Percentiles rank a stretch among this genome's conserved stretches.
Conservation (phyloP, 768 basidiomycete genomes). For the Rhodocollybia butyracea region DNA sequence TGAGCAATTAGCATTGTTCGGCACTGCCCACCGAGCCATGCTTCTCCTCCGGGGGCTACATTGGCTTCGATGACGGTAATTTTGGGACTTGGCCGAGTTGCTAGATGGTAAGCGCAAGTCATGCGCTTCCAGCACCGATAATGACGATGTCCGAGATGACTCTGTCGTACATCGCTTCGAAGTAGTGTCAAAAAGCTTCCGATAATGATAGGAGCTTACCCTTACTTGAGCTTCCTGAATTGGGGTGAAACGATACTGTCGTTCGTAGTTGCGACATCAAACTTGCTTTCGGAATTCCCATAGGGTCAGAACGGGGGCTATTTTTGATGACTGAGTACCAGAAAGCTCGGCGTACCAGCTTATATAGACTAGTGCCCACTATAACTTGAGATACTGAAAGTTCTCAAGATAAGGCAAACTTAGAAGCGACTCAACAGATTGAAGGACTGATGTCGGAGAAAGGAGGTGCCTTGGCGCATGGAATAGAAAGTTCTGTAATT, state of each 20-base stretch:
- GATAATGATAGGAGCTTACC: no score
- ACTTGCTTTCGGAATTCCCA: slow-evolving; percentile 1
- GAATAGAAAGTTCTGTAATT: not conserved
- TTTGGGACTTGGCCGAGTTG: slow-evolving; percentile 62
- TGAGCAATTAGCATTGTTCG: no score
- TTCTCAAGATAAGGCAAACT: not conserved
- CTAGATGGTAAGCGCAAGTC: slow-evolving; percentile 72
- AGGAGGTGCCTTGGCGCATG: no score
- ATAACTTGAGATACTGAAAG: not conserved
- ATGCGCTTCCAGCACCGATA: slow-evolving; percentile 70
- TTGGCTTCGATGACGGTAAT: slow-evolving; percentile 41
- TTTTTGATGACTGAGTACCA: no score
- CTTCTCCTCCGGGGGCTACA: slow-evolving; percentile 77
- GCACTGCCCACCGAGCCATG: slow-evolving; percentile 78
- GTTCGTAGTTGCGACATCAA: slow-evolving; percentile 51
- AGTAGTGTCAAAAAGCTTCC: slow-evolving; percentile 48
- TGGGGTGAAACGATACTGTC: slow-evolving; percentile 66
- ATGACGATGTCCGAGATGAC: slow-evolving; percentile 77
- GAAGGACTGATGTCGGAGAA: slow-evolving; percentile 6
- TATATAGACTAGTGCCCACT: no score
- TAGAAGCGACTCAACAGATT: not conserved
- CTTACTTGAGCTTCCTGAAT: slow-evolving; percentile 75
- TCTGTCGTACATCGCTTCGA: slow-evolving; percentile 68
- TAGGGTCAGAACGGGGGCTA: slow-evolving; percentile 2
- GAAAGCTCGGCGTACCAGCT: no score